Conservation (phyloP, 805 yeast species). For the Teunomyces barrocoloradensis region DNA sequence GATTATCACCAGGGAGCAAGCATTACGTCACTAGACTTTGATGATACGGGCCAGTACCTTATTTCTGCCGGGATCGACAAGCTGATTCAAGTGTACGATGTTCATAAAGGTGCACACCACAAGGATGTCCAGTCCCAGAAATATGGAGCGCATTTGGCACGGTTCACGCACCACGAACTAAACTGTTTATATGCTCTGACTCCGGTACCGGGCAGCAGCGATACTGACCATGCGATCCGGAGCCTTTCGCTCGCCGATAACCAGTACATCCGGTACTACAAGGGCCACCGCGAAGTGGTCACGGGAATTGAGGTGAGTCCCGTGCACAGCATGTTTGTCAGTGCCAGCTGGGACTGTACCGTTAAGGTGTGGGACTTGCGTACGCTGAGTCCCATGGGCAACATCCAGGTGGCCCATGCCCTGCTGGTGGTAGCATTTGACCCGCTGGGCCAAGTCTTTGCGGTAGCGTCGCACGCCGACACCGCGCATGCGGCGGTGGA, state of each 20-base stretch:
- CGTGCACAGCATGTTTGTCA: constrained; percentile 57
- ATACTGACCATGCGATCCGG: constrained; percentile 71
- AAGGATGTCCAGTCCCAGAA: constrained; percentile 80
- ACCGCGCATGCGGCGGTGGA: background rate
- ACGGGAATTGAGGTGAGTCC: constrained; percentile 73
- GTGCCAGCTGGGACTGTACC: constrained; percentile 73
- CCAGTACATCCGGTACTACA: constrained; percentile 77
- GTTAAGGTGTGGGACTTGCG: constrained; percentile 87
- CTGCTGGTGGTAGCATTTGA: constrained; percentile 62
- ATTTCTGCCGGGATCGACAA: constrained; percentile 80
- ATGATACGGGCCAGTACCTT: constrained; percentile 76
- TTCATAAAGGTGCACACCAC: constrained; percentile 60
- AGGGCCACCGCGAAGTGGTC: constrained; percentile 82
- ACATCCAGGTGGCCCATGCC: constrained; percentile 50
- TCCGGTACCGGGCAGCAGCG: constrained; percentile 21
- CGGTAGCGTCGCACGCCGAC: constrained; percentile 40
- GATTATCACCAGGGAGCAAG: constrained; percentile 51
- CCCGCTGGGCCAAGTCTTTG: constrained; percentile 82
- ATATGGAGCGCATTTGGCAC: constrained; percentile 86
- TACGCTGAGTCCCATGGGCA: constrained; percentile 63
- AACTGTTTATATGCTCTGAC: constrained; percentile 85
- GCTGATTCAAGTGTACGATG: constrained; percentile 79
- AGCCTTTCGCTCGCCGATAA: constrained; percentile 75
- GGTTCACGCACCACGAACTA: constrained; percentile 71
- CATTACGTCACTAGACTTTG: constrained; percentile 72